Conservation (phyloP, 2,329 filamentous ascomycete genomes). For the Colletotrichum kahawae region DNA sequence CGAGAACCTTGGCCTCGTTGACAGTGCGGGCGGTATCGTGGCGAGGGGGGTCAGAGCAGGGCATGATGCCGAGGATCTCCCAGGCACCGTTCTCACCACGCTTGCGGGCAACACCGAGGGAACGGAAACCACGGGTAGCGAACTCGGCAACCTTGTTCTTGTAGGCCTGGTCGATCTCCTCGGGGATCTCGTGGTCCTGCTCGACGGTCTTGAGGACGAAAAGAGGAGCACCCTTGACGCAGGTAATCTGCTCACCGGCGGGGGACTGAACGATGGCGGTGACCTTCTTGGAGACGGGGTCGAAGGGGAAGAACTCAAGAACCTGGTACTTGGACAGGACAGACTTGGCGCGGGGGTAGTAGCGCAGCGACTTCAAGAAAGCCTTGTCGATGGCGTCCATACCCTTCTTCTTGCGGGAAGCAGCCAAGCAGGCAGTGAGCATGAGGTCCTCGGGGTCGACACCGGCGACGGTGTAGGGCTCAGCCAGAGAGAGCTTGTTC, state of each 20-base stretch:
- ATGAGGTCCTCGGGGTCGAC: slow-evolving; percentile 88
- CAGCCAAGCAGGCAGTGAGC: slow-evolving; percentile 88
- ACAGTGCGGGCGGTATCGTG: slow-evolving; percentile 91
- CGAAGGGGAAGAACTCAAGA: slow-evolving; percentile 85
- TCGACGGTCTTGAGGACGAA: slow-evolving; percentile 88
- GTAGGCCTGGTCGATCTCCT: slow-evolving; percentile 80
- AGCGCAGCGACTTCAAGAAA: slow-evolving; percentile 84
- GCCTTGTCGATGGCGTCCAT: slow-evolving; percentile 95
- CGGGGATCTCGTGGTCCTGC: slow-evolving; percentile 80
- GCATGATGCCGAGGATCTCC: slow-evolving; percentile 96
- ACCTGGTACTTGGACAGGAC: slow-evolving; percentile 85
- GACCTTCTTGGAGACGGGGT: slow-evolving; percentile 94
- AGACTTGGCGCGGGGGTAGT: slow-evolving; percentile 82
- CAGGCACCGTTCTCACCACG: slow-evolving; percentile 74
- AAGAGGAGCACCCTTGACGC: slow-evolving; percentile 89
- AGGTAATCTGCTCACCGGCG: slow-evolving; percentile 82
- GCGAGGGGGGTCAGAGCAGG: slow-evolving; percentile 89
- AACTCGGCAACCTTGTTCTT: slow-evolving; percentile 87
- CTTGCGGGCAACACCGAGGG: slow-evolving; percentile 91
- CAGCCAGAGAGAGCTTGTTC: slow-evolving; percentile 88
- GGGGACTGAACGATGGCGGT: slow-evolving; percentile 83
- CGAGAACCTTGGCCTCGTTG: slow-evolving; percentile 85
- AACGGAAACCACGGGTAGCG: slow-evolving; percentile 91
- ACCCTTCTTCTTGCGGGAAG: slow-evolving; percentile 93
- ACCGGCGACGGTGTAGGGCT: slow-evolving; percentile 82